Percentiles rank a stretch among this genome's conserved stretches.
These are phyloP conservation scores for Mrakia hoshinonis DNA, from an alignment of 768 basidiomycete genomes.

Conservation along the genomic window DNA sequence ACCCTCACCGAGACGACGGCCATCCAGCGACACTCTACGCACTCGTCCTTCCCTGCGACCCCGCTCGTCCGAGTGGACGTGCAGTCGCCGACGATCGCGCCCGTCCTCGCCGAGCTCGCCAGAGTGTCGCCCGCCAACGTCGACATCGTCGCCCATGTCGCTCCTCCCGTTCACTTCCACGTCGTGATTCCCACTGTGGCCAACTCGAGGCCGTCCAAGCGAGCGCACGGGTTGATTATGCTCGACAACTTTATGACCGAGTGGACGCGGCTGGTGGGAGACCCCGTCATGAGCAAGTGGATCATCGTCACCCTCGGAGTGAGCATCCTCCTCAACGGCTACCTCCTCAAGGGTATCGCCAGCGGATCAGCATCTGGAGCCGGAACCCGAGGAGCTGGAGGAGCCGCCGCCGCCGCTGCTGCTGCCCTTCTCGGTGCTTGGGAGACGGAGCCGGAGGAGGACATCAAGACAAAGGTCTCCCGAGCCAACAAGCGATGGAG, in stretches of 20 bases:
- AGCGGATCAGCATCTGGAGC: constrained; percentile 35
- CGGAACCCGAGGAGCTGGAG: constrained; percentile 40
- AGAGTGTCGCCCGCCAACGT: constrained; percentile 35
- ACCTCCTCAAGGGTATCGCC: constrained; percentile 63
- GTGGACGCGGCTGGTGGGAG: constrained; percentile 86
- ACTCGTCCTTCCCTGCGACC: constrained; percentile 30
- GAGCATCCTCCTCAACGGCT: constrained; percentile 83
- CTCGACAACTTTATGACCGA: constrained; percentile 79
- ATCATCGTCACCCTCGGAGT: constrained; percentile 80
- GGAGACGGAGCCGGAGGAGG: constrained; percentile 20
- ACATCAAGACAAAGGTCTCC: neutral
- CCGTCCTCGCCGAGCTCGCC: constrained; percentile 51
- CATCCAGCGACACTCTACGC: constrained; percentile 45
- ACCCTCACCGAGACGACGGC: constrained; percentile 68
- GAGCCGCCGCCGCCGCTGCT: constrained; percentile 43
- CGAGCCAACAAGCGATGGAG: neutral
- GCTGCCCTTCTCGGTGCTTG: constrained; percentile 41
- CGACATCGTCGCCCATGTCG: constrained; percentile 49
- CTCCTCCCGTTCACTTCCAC: constrained; percentile 53
- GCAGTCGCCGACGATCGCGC: constrained; percentile 52
- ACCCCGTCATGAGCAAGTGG: constrained; percentile 90
- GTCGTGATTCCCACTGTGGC: constrained; percentile 42
- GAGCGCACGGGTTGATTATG: constrained; percentile 43
- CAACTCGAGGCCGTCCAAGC: constrained; percentile 39
- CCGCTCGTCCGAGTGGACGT: constrained; percentile 53